Percentiles rank a stretch among this genome's conserved stretches.
Evolutionary conservation across 257 asterid species (phyloP).

Genomic region (Salvia splendens): DNA sequence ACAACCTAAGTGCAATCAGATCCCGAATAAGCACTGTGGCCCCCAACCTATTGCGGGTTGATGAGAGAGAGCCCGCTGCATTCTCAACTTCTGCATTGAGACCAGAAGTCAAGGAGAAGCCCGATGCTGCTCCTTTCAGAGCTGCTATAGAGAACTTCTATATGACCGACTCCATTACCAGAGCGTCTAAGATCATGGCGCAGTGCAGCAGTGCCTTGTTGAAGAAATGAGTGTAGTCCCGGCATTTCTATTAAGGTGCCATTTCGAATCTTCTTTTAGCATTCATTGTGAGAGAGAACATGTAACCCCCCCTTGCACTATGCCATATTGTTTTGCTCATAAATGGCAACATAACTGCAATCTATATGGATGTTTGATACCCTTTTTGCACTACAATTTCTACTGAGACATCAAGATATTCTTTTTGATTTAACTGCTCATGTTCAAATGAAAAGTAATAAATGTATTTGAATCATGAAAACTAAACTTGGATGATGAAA

Average conservation of each 20-base stretch:
- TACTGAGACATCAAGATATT: constrained; percentile 41
- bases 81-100: constrained; percentile 72
- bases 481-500: no score
- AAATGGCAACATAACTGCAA: constrained; percentile 56
- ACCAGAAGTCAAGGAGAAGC: constrained; percentile 59
- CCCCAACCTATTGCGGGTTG: constrained; percentile 74
- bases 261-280: constrained; percentile 20
- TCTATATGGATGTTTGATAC: constrained; percentile 38
- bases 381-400: constrained; percentile 28
- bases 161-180: constrained; percentile 88
- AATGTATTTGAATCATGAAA: no score
- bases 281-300: constrained; percentile 31
- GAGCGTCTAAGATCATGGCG: constrained; percentile 98
- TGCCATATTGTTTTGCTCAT: constrained; percentile 54
- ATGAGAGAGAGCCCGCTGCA: constrained; percentile 78
- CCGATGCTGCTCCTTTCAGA: constrained; percentile 57
- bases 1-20: constrained; percentile 59
- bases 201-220: constrained; percentile 68
- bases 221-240: constrained; percentile 46
- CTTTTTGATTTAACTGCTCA: neutral
- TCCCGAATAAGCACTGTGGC: constrained; percentile 77
- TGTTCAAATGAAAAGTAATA: no score
- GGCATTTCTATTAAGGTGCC: constrained; percentile 47
- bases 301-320: constrained; percentile 36
- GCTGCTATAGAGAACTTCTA: constrained; percentile 72